phyloP scores from a whole-genome alignment of 2,329 filamentous ascomycete species.

The Pyrenochaeta sp. region DNA sequence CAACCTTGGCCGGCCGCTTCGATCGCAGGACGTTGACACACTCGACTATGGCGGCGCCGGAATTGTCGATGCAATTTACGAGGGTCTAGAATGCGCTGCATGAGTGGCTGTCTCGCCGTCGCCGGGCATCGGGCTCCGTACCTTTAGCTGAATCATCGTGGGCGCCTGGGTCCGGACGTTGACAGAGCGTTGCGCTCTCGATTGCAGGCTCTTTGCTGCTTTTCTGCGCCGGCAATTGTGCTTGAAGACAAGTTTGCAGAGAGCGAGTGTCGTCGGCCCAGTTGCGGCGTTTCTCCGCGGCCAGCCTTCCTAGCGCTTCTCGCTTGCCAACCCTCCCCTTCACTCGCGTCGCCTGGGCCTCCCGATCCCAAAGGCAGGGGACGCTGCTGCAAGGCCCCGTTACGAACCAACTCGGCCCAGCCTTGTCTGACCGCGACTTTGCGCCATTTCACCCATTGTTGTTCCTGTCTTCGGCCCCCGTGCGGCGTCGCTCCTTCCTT shows the following conservation, averaged over 20 bases:
- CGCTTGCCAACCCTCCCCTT: constrained; percentile 16
- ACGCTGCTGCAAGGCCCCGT: constrained; percentile 8
- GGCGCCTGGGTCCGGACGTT: background rate
- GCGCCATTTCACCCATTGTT: constrained; percentile 28
- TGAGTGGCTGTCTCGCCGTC: constrained; percentile 52
- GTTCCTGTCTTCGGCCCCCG: constrained; percentile 24
- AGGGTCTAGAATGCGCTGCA: constrained; percentile 75
- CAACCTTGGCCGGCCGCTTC: constrained; percentile 87
- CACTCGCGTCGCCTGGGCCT: constrained; percentile 9
- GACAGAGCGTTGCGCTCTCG: background rate
- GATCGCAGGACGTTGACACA: constrained; percentile 93
- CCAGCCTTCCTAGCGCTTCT: constrained; percentile 3
- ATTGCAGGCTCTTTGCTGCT: constrained; percentile 14
- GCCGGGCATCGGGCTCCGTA: constrained; percentile 21
- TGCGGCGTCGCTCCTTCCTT: constrained; percentile 41
- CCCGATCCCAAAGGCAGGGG: constrained; percentile 10
- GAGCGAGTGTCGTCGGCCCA: constrained; percentile 25
- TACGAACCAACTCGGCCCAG: constrained; percentile 15
- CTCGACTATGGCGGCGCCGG: constrained; percentile 95
- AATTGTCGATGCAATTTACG: constrained; percentile 99
- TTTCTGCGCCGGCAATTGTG: constrained; percentile 10
- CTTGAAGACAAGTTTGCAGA: constrained; percentile 10
- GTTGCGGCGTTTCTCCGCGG: constrained; percentile 8
- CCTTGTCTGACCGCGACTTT: constrained; percentile 25
- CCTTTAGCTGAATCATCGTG: constrained; percentile 52